Evolutionary conservation across 2,329 filamentous ascomycete genomes (phyloP), one percentile per base, ranked within the genome.

Genomic region (Acrodontium crateriforme): DNA sequence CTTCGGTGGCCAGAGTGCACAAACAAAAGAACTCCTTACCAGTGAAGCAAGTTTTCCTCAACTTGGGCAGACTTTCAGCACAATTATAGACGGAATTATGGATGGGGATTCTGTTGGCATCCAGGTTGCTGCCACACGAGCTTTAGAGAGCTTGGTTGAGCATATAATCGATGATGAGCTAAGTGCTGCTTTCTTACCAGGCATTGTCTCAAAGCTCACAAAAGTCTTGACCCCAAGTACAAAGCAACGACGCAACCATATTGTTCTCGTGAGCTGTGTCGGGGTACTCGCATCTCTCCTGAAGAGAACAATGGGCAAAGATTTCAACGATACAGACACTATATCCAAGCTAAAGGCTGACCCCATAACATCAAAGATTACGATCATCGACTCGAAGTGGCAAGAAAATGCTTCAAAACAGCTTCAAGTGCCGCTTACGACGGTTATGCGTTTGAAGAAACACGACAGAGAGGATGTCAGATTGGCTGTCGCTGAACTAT

Each of bases 141-240:
- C 78, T 5, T 50, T 94, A 2, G 57, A 69, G 27, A 59, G 69
- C 1, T 57, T 89, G 6, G 70, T 74, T 38, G 46, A 52, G 5
- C 69, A 72, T 13, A 64, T 93, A 23, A 72, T 67, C 28, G 78
- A 89, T 43, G 69, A 68, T 25, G 68, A 78, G n/a, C 72, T 80
- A 2, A 60, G 92, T 31, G 81, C 83, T 7, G 85, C 71, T 36
- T 89, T 98, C 45, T 63, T 95, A 22, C 89, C 91, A 0, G 83
- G 85, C 7, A 82, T 82, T 0, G 71, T 93, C 0, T 95, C 89
- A 3, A 72, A 74, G 1, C 59, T 98, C 14, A 75, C 78, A 2
- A 85, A 78, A 44, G 60, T 83, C 1, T 57, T 92, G 27, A 76
- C 78, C 4, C 72, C 73, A 1, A 78, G 75, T 1, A 70, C 65